Evolutionary conservation across 768 basidiomycete species (phyloP).

Genomic region (Lactarius sanguifluus): DNA sequence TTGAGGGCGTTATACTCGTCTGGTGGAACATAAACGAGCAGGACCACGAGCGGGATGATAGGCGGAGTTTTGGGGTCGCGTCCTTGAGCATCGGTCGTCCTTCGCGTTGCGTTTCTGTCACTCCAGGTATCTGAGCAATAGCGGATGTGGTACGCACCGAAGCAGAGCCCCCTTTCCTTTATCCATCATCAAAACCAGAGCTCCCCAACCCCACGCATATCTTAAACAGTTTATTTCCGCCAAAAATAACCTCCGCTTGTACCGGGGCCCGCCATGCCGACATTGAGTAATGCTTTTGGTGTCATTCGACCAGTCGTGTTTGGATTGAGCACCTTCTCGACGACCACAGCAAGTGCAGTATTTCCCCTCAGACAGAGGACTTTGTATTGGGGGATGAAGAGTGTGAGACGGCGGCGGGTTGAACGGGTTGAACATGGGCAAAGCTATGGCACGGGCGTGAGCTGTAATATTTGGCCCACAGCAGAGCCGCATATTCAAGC

Average conservation of each 20-base stretch:
- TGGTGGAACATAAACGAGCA: conserved; percentile 68
- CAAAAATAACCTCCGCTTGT: conserved; percentile 76
- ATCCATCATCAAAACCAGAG: conserved; percentile 78
- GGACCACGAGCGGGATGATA: conserved; percentile 82
- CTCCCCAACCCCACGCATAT: conserved; percentile 83
- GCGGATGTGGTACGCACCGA: conserved; percentile 44
- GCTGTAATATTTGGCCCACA: conserved; percentile 57
- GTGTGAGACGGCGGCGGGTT: conserved; percentile 71
- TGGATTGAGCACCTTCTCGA: conserved; percentile 82
- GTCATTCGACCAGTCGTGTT: conserved; percentile 78
- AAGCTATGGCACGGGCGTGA: conserved; percentile 86
- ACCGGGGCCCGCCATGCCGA: conserved; percentile 65
- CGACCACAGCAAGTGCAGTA: conserved; percentile 72
- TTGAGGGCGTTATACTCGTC: conserved; percentile 70
- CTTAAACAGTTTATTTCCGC: conserved; percentile 76
- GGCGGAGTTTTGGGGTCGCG: conserved; percentile 69
- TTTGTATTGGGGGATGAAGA: conserved; percentile 71
- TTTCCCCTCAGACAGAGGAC: conserved; percentile 74
- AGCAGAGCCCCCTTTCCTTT: conserved; percentile 73
- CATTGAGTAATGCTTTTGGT: conserved; percentile 72
- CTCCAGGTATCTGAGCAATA: neutral
- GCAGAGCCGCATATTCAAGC: conserved; percentile 52
- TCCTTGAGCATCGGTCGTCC: conserved; percentile 64
- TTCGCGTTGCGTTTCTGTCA: conserved; percentile 33
- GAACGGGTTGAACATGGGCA: conserved; percentile 83